A percentile compares a stretch with the other conserved stretches of the same genome.
Evolutionary conservation across 768 basidiomycete genomes (phyloP).

Genomic region (Macrolepiota fuliginosa): DNA sequence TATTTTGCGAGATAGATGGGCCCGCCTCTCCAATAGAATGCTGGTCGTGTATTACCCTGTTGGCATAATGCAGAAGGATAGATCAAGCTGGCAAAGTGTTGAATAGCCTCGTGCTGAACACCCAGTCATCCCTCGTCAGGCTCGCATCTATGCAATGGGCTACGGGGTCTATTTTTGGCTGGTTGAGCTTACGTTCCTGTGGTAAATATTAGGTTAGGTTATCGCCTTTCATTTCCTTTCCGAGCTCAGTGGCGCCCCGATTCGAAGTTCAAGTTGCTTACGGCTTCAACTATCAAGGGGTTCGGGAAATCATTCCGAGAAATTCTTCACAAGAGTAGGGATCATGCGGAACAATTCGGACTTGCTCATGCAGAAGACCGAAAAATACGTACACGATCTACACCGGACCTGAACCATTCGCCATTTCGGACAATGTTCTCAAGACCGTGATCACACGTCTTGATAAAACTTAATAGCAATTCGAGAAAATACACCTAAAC

Average conservation of each 20-base stretch:
- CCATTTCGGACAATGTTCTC: no score
- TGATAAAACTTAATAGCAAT: no score
- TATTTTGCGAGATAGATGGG: no score
- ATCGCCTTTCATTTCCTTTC: not conserved
- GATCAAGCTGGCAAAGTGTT: not conserved
- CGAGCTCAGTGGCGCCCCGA: not conserved
- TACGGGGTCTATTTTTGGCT: not conserved
- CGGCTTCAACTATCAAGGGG: not conserved
- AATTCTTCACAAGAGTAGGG: no score
- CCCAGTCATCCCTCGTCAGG: not conserved
- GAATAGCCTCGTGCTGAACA: constrained; percentile 6
- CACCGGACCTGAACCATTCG: no score
- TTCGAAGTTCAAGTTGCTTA: not conserved
- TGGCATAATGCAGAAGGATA: not conserved
- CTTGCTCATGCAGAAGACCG: no score
- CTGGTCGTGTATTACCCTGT: no score
- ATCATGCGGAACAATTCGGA: no score
- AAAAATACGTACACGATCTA: no score
- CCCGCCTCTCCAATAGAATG: not conserved
- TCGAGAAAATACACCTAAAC: no score
- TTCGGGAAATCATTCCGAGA: not conserved
- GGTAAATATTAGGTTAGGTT: not conserved
- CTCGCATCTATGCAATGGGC: not conserved
- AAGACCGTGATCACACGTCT: no score
- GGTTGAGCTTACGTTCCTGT: not conserved